Percentiles rank a stretch among this genome's conserved stretches.
Evolutionary conservation across 106 monocot species (phyloP).

Genomic region (Agapanthus africanus): DNA sequence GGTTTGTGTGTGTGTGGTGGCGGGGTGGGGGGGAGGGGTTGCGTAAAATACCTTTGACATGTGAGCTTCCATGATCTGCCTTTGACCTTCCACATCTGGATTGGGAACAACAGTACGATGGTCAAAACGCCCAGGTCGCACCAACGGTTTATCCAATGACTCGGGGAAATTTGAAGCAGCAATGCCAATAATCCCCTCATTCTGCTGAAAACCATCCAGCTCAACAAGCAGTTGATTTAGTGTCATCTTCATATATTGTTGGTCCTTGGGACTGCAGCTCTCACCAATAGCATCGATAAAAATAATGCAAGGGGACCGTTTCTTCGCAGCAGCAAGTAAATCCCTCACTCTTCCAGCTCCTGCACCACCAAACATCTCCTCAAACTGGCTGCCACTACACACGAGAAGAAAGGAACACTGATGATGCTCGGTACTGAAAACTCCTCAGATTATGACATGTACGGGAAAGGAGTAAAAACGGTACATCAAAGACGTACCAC

Average conservation of each 20-base stretch:
- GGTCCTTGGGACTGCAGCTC: conserved; percentile 95
- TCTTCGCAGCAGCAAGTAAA: conserved; percentile 87
- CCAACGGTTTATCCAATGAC: conserved; percentile 88
- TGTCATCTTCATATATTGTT: conserved; percentile 99
- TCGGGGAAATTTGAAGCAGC: conserved; percentile 98
- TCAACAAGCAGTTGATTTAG: conserved; percentile 94
- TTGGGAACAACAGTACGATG: conserved; percentile 94
- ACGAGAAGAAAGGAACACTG: conserved; percentile 99
- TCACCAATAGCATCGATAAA: conserved; percentile 99
- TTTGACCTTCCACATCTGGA: conserved; percentile 88
- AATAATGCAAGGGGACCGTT: conserved; percentile 90
- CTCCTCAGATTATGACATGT: too few species aligned
- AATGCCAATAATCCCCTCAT: conserved; percentile 96
- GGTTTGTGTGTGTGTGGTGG: too few species aligned
- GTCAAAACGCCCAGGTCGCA: conserved; percentile 94
- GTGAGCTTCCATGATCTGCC: conserved; percentile 88
- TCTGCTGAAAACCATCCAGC: conserved; percentile 98
- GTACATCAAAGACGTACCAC: too few species aligned
- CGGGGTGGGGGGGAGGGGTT: too few species aligned
- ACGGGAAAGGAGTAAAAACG: too few species aligned
- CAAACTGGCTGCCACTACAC: conserved; percentile 98
- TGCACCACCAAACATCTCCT: conserved; percentile 98
- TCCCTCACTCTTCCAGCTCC: conserved; percentile 91
- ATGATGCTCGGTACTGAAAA: too few species aligned
- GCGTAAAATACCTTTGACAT: conserved; percentile 99